Conservation (phyloP, 2,329 filamentous ascomycete genomes). For the Phialophora macrospora region DNA sequence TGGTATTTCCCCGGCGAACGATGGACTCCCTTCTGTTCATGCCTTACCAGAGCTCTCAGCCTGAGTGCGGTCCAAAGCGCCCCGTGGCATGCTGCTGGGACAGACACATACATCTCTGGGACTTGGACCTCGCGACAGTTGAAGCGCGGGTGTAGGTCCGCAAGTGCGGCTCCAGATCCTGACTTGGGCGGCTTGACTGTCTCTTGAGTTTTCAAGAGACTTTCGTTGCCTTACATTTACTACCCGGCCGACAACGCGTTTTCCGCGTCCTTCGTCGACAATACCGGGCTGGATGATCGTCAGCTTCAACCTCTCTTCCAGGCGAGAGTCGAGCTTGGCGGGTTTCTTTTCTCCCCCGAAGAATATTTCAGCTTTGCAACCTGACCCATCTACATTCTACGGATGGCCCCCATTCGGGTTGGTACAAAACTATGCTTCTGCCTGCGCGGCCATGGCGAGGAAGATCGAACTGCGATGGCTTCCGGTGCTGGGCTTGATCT, state of each 20-base stretch:
- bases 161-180: background rate
- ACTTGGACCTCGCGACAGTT: background rate
- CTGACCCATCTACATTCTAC: background rate
- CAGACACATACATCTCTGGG: background rate
- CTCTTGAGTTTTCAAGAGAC: background rate
- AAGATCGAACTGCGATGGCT: no score
- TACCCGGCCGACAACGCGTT: background rate
- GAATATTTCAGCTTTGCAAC: background rate
- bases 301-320: background rate
- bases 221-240: background rate
- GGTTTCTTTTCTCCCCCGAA: background rate
- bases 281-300: background rate
- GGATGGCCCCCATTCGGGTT: background rate
- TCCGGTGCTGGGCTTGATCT: no score
- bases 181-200: background rate
- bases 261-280: background rate
- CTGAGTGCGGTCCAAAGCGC: background rate
- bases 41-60: background rate
- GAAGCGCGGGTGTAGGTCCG: background rate
- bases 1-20: background rate
- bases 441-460: background rate
- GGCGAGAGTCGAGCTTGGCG: background rate
- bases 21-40: background rate
- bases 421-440: background rate
- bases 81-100: background rate